Evolutionary conservation across 192 early-diverging fungal species (phyloP), one percentile per base, ranked within the genome.

Genomic region (Podila minutissima): DNA sequence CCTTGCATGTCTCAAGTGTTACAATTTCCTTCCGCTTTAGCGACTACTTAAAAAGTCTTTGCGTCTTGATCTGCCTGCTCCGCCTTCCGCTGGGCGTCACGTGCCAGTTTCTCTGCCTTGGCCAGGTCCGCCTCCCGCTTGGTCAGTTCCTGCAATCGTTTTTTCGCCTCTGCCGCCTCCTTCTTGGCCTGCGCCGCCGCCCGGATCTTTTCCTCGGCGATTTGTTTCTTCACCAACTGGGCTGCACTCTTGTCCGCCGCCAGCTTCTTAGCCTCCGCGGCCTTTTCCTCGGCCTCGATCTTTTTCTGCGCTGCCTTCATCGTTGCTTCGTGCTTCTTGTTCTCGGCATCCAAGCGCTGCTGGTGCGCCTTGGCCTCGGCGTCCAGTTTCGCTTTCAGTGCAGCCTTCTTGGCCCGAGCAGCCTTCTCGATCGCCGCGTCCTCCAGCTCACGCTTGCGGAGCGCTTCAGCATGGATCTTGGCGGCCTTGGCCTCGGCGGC

Each of bases 221-320:
- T 50, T 24, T 55, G 66, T 35, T 67, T 74, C 66, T 63, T 74
- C 19, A 67, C 8, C 49, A 53, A 32, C 0, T 58, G 50, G 11
- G 24, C 55, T 4, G 66, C 31, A 5, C 24, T 60, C 66, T 74
- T 67, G 49, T 74, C 73, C 0, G 59, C 73, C 0, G 73, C 60
- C 15, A 10, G 12, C 3, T 63, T 62, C 51, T 74, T 74, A 22
- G 50, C 50, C 59, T 29, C 32, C 0, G 58, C 72, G 26, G 20
- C 66, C 50, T 67, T 61, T 32, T 74, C 66, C 51, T 74, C 73
- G 0, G 64, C 58, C 6, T 28, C 10, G 11, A 74, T 74, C 60
- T 68, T 74, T 7, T 58, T 60, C 66, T 74, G 49, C 0, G 73
- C 60, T 2, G 12, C 15, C 37, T 68, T 74, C 49, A 74, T 33